phyloP scores from a whole-genome alignment of 352 stramenopile species.

The Phytophthora cryptogea region DNA sequence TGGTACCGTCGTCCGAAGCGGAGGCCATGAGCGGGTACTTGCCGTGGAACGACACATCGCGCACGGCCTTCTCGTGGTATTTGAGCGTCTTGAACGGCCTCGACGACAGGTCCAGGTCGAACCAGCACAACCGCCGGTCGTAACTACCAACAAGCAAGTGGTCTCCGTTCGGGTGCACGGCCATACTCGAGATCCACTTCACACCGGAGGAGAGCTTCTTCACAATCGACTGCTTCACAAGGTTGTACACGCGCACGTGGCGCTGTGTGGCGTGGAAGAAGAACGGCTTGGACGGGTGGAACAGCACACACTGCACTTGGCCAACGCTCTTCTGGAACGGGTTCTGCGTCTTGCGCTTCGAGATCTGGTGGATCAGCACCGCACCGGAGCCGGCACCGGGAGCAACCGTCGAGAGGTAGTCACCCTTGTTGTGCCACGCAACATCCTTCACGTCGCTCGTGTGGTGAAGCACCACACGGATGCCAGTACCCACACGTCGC shows the following conservation, averaged over 20 bases:
- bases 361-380: constrained; percentile 99
- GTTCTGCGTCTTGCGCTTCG: constrained; percentile 96
- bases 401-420: constrained; percentile 97
- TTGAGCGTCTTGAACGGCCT: constrained; percentile 99
- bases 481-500: constrained; percentile 77
- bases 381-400: constrained; percentile 88
- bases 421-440: constrained; percentile 98
- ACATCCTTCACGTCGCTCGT: constrained; percentile 93
- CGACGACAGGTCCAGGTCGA: constrained; percentile 98
- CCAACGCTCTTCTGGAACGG: constrained; percentile 96
- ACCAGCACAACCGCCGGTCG: constrained; percentile 98
- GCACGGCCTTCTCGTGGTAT: constrained; percentile 98
- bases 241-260: constrained; percentile 98
- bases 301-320: constrained; percentile 95
- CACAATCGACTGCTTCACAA: constrained; percentile 97
- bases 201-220: constrained; percentile 98
- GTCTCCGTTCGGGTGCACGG: constrained; percentile 98
- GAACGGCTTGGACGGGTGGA: constrained; percentile 99
- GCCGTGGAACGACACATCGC: constrained; percentile 93
- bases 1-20: constrained; percentile 97
- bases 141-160: constrained; percentile 98
- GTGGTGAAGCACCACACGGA: constrained; percentile 88
- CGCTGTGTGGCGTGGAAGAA: constrained; percentile 99
- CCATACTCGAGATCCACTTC: constrained; percentile 99
- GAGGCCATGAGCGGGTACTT: constrained; percentile 99